Percentiles rank a stretch among this genome's conserved stretches.
phyloP scores from a whole-genome alignment of 1,139 yeast genomes.

The Saccharomyces hybrid region DNA sequence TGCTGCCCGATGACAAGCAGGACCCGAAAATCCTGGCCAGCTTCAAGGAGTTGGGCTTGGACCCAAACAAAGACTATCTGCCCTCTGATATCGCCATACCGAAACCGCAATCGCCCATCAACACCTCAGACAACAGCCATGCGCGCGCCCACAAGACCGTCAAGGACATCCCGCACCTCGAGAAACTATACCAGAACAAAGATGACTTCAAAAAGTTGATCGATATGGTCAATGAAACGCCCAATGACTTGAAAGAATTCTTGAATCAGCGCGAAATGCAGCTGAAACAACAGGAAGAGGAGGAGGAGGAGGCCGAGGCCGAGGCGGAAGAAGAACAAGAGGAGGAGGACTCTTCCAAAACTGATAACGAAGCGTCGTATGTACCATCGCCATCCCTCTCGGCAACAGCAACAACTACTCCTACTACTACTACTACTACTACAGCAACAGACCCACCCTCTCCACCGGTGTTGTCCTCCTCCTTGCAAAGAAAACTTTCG shows the following conservation, averaged over 20 bases:
- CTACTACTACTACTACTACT: not conserved
- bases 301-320: constrained; percentile 4
- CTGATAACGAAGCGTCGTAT: constrained; percentile 6
- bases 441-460: not conserved
- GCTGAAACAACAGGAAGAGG: constrained; percentile 10
- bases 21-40: constrained; percentile 48
- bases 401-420: not conserved
- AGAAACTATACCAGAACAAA: constrained; percentile 20
- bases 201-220: constrained; percentile 32
- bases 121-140: not conserved
- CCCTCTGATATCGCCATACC: constrained; percentile 31
- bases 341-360: constrained; percentile 2
- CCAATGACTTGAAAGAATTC: constrained; percentile 25
- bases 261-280: constrained; percentile 10
- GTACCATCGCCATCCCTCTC: constrained; percentile 2
- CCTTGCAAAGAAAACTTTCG: not conserved
- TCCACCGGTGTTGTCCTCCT: not conserved
- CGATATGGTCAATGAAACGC: constrained; percentile 30
- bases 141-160: constrained; percentile 7
- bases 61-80: constrained; percentile 31
- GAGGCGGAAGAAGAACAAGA: constrained; percentile 3
- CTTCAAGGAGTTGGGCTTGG: constrained; percentile 36
- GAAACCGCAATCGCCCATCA: constrained; percentile 6
- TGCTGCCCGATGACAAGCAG: constrained; percentile 51
- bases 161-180: constrained; percentile 17